Conservation (phyloP, 352 stramenopile genomes). For the Globisporangium solare region DNA sequence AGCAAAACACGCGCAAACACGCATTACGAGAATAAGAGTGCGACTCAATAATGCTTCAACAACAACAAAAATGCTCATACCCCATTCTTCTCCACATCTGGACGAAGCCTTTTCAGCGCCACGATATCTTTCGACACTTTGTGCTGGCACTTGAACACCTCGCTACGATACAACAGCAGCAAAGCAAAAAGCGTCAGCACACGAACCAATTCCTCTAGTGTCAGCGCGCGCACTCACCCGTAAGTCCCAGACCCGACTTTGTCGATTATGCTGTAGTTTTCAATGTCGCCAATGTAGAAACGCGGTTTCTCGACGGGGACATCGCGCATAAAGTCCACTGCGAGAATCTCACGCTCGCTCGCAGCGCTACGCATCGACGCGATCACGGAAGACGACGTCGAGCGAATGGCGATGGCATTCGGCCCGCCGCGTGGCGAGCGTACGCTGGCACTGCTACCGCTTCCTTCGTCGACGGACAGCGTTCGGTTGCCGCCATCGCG, state of each 20-base stretch:
- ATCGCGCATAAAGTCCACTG: slow-evolving; percentile 34
- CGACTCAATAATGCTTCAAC: background rate
- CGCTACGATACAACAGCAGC: slow-evolving; percentile 26
- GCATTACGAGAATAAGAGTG: background rate
- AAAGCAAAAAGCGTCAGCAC: background rate
- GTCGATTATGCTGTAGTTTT: slow-evolving; percentile 87
- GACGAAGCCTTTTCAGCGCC: slow-evolving; percentile 80
- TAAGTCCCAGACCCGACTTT: slow-evolving; percentile 85
- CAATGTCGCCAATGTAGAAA: slow-evolving; percentile 84
- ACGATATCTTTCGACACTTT: slow-evolving; percentile 86
- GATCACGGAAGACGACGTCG: slow-evolving; percentile 54
- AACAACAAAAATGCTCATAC: slow-evolving; percentile 29
- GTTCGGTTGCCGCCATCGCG: background rate
- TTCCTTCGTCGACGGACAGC: background rate
- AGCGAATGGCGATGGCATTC: slow-evolving; percentile 16
- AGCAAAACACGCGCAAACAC: background rate
- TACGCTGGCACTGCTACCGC: background rate
- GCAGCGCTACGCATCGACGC: slow-evolving; percentile 65
- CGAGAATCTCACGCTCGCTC: slow-evolving; percentile 73
- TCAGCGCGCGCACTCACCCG: slow-evolving; percentile 36
- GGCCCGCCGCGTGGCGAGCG: slow-evolving; percentile 8
- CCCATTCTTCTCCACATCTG: slow-evolving; percentile 83
- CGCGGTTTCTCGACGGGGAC: slow-evolving; percentile 34
- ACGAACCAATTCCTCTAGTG: background rate
- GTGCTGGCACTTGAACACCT: slow-evolving; percentile 88